Evolutionary conservation across 805 yeast genomes (phyloP).

Genomic region (Yamadazyma olivae): DNA sequence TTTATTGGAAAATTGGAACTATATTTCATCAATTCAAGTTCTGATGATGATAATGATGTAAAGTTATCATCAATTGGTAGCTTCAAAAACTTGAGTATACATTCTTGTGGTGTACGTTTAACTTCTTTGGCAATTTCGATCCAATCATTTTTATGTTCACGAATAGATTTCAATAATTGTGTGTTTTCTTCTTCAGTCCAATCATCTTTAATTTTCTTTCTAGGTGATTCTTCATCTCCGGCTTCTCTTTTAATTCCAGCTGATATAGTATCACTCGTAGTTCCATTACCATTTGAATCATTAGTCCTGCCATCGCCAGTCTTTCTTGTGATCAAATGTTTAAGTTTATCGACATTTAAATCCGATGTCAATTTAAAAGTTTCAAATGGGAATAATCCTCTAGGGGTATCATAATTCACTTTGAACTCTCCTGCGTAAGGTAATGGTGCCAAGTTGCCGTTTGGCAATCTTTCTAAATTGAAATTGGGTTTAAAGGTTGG

Average conservation of each 20-base stretch:
- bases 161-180: constrained; percentile 59
- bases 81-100: constrained; percentile 74
- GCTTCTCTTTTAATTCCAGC: constrained; percentile 3
- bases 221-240: background rate
- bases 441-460: constrained; percentile 46
- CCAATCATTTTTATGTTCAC: constrained; percentile 73
- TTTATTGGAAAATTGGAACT: constrained; percentile 84
- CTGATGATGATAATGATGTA: constrained; percentile 43
- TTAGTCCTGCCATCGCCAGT: background rate
- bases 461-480: constrained; percentile 48
- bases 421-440: constrained; percentile 76
- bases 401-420: constrained; percentile 81
- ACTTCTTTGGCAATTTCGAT: constrained; percentile 62
- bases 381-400: constrained; percentile 90
- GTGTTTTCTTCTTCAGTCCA: constrained; percentile 72
- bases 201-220: constrained; percentile 31
- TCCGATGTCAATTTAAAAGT: constrained; percentile 68
- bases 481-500: constrained; percentile 69
- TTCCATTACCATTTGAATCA: background rate
- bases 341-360: constrained; percentile 36
- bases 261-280: background rate
- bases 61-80: constrained; percentile 80
- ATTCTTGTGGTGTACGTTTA: constrained; percentile 74
- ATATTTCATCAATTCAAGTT: constrained; percentile 72
- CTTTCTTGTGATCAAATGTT: constrained; percentile 19